Evolutionary conservation across 768 basidiomycete genomes (phyloP).

Genomic region (Multifurca ochricompacta): DNA sequence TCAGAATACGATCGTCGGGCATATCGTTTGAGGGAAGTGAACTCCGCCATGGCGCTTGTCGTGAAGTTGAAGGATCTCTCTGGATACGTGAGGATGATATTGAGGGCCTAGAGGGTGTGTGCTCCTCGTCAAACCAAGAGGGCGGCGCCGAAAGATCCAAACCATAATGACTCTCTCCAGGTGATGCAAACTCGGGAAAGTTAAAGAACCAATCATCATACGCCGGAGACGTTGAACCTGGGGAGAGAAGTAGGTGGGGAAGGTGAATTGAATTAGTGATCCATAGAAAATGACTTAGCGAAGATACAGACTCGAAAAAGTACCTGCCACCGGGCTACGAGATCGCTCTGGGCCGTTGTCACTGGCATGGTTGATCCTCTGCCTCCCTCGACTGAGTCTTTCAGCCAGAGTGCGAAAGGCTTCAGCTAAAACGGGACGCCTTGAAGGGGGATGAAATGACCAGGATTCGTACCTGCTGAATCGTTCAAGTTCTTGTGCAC

Average conservation of each 20-base stretch:
- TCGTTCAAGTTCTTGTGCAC: conserved; percentile 9
- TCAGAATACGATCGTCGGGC: conserved; percentile 4
- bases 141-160: conserved; percentile 11
- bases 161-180: conserved; percentile 9
- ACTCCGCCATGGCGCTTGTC: conserved; percentile 12
- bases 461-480: conserved; percentile 2
- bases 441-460: conserved; percentile 1
- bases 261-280: background rate
- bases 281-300: background rate
- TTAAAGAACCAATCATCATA: conserved; percentile 1
- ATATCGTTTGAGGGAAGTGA: background rate
- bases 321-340: conserved; percentile 7
- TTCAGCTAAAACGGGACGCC: conserved; percentile 7
- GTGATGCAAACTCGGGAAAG: background rate
- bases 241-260: background rate
- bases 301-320: conserved; percentile 11
- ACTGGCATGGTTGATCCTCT: background rate
- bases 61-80: conserved; percentile 7
- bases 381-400: conserved; percentile 13
- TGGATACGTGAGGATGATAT: conserved; percentile 7
- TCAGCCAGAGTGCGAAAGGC: conserved; percentile 8
- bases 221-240: background rate
- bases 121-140: conserved; percentile 5
- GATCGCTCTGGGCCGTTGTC: conserved; percentile 7
- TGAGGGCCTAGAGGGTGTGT: background rate